phyloP scores from a whole-genome alignment of 2,329 filamentous ascomycete species.

The Apiospora rasikravindrae region DNA sequence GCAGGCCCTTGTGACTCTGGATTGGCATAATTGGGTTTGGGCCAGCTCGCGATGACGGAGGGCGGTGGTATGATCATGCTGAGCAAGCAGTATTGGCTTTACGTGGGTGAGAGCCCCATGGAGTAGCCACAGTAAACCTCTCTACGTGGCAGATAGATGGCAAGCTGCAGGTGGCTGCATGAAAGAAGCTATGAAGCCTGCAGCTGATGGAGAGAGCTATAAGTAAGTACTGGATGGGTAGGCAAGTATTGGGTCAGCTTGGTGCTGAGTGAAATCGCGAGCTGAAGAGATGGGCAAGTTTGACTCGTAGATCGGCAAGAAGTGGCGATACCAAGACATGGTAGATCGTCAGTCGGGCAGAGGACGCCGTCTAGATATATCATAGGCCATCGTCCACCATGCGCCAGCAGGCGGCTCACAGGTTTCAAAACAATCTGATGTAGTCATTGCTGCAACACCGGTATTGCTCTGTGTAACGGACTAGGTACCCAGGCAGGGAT shows the following conservation, averaged over 20 bases:
- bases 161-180: background rate
- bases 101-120: background rate
- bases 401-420: background rate
- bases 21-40: constrained; percentile 35
- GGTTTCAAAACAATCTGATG: constrained; percentile 15
- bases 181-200: background rate
- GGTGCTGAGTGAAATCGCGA: background rate
- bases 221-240: background rate
- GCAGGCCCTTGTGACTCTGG: constrained; percentile 36
- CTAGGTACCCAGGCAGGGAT: background rate
- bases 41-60: constrained; percentile 34
- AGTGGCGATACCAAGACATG: background rate
- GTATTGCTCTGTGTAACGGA: background rate
- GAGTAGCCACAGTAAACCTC: background rate
- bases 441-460: background rate
- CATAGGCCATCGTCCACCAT: too few relatives aligned
- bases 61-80: constrained; percentile 30
- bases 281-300: background rate
- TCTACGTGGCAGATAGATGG: background rate
- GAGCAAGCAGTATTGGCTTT: constrained; percentile 1
- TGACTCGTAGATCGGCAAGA: background rate
- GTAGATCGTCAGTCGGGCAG: background rate
- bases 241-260: background rate
- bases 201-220: background rate
- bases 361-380: background rate